Evolutionary conservation across 306 rosid species (phyloP), one percentile per base, ranked within the genome.

Genomic region (Adenanthera pavonina): DNA sequence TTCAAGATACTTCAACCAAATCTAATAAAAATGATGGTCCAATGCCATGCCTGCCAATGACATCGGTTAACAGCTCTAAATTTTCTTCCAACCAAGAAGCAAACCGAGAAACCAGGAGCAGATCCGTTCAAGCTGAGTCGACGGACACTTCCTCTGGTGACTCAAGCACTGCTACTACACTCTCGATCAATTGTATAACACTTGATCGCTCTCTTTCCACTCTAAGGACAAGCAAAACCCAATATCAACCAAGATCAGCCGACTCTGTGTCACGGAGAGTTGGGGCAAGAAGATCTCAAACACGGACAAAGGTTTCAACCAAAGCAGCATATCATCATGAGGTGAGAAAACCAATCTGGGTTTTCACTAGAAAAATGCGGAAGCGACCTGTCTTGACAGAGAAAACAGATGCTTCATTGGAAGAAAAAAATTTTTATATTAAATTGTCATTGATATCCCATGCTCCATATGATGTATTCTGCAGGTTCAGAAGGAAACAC

Each of bases 401-500:
- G 30, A 25, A 25, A 1, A 25, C 30, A 25, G 33, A 49, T 20
- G 76, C n/a, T 59, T 83, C 69, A 46, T 57, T 75, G 46, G 72
- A 77, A 35, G 74, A 12, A 40, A 30, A 33, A 25, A 25, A 0
- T 25, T 51, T 53, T 33, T 41, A 12, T 16, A 14, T 41, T 41
- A 61, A 69, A 61, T 68, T 40, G 9, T 59, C n/a, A 41, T 57
- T 61, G 75, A 62, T 8, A 57, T 41, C 6, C 69, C 13, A 2
- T 84, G 73, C 80, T 79, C 38, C 64, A 44, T 76, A 20, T 71
- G 59, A 61, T 84, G 72, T 69, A 41, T 48, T 80, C 25, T 84
- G 82, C 94, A 88, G 97, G 79, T 59, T 20, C 8, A 64, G 78
- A 84, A 74, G 47, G 68, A 76, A 65, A n/a, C 6, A 40, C 38